Percentiles rank a stretch among this genome's conserved stretches.
phyloP scores from a whole-genome alignment of 306 rosid species.

The Myrica gale region DNA sequence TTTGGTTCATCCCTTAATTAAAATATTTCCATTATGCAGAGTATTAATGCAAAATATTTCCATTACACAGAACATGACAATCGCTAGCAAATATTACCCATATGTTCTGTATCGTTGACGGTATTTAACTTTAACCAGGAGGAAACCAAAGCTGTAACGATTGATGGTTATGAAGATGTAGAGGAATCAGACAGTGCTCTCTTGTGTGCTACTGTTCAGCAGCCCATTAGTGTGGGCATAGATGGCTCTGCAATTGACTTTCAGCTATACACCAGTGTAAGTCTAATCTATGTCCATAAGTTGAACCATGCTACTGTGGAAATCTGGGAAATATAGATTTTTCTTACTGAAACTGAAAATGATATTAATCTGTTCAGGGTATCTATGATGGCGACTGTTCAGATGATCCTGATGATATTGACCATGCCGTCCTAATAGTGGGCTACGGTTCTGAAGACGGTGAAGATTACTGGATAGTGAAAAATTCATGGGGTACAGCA shows the following conservation, averaged over 20 bases:
- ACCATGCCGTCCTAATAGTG: slow-evolving; percentile 68
- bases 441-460: slow-evolving; percentile 69
- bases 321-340: neutral
- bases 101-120: neutral
- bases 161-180: slow-evolving; percentile 63
- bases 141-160: slow-evolving; percentile 50
- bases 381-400: slow-evolving; percentile 82
- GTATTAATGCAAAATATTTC: neutral
- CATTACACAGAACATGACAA: neutral
- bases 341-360: neutral
- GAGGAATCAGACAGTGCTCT: slow-evolving; percentile 53
- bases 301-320: neutral
- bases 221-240: slow-evolving; percentile 68
- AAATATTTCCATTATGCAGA: neutral
- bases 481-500: slow-evolving; percentile 79
- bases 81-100: slow-evolving; percentile 8
- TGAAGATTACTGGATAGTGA: slow-evolving; percentile 81
- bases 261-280: slow-evolving; percentile 69
- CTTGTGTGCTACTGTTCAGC: slow-evolving; percentile 58
- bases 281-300: slow-evolving; percentile 22
- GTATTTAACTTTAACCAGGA: slow-evolving; percentile 41
- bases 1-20: slow-evolving; percentile 9
- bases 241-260: slow-evolving; percentile 67
- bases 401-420: slow-evolving; percentile 58
- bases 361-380: slow-evolving; percentile 45